Evolutionary conservation across 306 rosid genomes (phyloP), one percentile per base, ranked within the genome.

Genomic region (Oemleria cerasiformis): DNA sequence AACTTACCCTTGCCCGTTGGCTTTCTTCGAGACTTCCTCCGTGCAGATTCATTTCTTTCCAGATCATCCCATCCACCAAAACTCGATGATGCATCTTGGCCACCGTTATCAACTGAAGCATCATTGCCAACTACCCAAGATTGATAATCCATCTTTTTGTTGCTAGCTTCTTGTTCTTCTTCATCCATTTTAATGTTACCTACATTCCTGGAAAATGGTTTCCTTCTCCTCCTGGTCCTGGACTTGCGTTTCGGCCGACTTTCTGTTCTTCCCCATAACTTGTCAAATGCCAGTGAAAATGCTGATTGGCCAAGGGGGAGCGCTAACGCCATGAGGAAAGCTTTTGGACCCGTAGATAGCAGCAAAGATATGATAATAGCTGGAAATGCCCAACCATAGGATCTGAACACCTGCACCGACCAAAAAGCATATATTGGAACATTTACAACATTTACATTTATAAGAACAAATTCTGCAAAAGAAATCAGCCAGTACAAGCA

Each of bases 31-130:
- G 88, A 75, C 16, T 84, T 53, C 72, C 85, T 83, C 54, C 60
- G 58, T 10, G 76, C 42, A 3, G 78, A 71, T 77, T 87, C 73
- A 66, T 56, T 62, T 80, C 88, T 74, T 69, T 89, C 97, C 64
- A 94, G 79, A 71, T 94, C 96, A 73, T 91, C 99, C 99, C 97
- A 94, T 65, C 99, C 99, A 40, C 99, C 97, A 48, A 85, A 84
- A 50, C 80, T 65, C 9, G 77, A 65, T 14, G 77, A 65, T 14
- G 68, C 76, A 73, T 53, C 73, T 72, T 5, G 76, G 20, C 70
- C 74, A 36, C 77, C 82, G 38, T 72, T 81, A 30, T 75, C 79
- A 58, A 64, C 88, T 0, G 90, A 65, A 49, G 76, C 82, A 61
- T 79, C 81, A 55, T 76, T 80, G 60, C 85, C 90, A 61, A 70